Evolutionary conservation across 306 rosid species (phyloP).

Genomic region (Casuarina cunninghamiana): DNA sequence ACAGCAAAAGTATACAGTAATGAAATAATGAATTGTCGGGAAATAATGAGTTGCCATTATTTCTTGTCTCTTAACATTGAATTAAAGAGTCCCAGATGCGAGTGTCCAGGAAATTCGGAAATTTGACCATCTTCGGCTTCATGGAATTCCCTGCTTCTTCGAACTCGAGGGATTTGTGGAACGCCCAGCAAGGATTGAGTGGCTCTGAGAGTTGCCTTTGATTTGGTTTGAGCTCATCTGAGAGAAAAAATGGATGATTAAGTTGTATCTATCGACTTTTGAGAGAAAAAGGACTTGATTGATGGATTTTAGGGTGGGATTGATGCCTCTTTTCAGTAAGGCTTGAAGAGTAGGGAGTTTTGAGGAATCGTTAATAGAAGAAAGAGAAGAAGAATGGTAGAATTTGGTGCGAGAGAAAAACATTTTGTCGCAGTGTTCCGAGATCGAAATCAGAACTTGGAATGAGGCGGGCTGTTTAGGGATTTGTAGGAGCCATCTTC

Average conservation of each 20-base stretch:
- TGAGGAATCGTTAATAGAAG: background rate
- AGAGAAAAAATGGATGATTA: constrained; percentile 49
- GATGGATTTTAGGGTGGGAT: constrained; percentile 62
- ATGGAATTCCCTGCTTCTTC: constrained; percentile 57
- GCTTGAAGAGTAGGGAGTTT: constrained; percentile 41
- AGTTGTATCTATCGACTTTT: constrained; percentile 43
- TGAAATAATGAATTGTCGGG: no score
- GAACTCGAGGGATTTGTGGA: constrained; percentile 52
- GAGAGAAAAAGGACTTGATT: constrained; percentile 63
- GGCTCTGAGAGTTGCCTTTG: constrained; percentile 38
- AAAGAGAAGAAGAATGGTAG: constrained; percentile 23
- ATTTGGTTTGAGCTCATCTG: constrained; percentile 45
- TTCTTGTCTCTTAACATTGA: no score
- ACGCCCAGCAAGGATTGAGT: constrained; percentile 64
- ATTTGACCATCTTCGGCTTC: constrained; percentile 35
- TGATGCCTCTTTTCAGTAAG: constrained; percentile 59
- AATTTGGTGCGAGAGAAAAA: constrained; percentile 5
- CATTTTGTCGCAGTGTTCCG: no score
- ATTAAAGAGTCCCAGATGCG: constrained; percentile 69
- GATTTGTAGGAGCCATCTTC: no score
- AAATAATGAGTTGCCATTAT: no score
- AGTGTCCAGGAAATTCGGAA: constrained; percentile 29
- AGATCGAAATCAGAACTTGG: no score
- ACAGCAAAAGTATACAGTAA: no score
- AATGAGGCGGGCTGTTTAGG: no score